Base-by-base conservation (phyloP, 2,329 filamentous ascomycete genomes). In the Botrytis byssoidea region DNA sequence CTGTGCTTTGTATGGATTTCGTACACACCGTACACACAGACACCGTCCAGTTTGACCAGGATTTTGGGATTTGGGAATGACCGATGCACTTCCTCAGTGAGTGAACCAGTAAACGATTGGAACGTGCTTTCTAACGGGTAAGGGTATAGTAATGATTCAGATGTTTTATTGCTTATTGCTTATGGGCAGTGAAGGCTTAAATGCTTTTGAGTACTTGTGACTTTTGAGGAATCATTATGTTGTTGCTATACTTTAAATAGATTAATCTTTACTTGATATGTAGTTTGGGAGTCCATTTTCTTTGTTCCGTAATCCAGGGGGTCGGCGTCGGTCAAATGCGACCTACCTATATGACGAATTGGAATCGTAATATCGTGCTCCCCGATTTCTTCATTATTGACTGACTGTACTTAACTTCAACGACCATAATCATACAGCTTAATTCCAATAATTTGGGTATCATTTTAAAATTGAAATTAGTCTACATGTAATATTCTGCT, bases 1-100 rank as follows among this genome's bases (percentile, higher is more conserved):
- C 48, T 72, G 71, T 68, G 70, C 70, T 72, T 68, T 65, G 60
- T 71, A 65, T 71, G 55, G 57, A 64, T 63, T 51, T 40, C 40
- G 42, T n/a, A 70, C 40, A 22, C 40, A 66, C 44, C 32, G 57
- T 37, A 51, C 10, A 60, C 57, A 60, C 57, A 60, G 32, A 67
- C 25, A 55, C 46, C 48, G 35, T 37, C 32, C 25, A 67, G 65
- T 40, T 40, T 29, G 46, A 40, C 65, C 20, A 55, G 65, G 65
- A 55, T 67, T 55, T 40, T 1, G 65, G 65, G 46, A 55, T 68
- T 68, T 40, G 3, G 65, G n/a, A 68, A 55, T 55, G 65, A 40
- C 16, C 40, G 42, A 29, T 65, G 63, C 63, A 65, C 61, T 29
- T 5, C 8, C 8, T 37, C 42, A 66, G 37, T 25, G 44, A 67